phyloP scores from a whole-genome alignment of 768 basidiomycete genomes.

The Mycena crocata region DNA sequence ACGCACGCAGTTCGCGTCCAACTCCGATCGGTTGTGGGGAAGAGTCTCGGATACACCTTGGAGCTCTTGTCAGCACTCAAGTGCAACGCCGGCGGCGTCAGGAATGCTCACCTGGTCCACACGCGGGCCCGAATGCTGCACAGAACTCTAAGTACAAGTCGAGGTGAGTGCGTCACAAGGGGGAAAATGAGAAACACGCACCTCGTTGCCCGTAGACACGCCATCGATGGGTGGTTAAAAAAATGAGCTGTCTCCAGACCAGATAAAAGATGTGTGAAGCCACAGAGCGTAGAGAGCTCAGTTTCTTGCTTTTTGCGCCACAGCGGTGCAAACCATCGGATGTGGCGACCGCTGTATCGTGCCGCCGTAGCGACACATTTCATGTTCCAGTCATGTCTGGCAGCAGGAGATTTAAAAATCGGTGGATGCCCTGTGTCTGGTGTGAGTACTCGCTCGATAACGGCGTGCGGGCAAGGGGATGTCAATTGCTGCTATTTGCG shows the following conservation, averaged over 20 bases:
- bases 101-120: not conserved
- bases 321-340: not conserved
- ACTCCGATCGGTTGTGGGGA: not conserved
- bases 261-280: not conserved
- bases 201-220: slow-evolving; percentile 5
- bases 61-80: slow-evolving; percentile 1
- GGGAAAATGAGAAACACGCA: slow-evolving; percentile 35
- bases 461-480: not conserved
- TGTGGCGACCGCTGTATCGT: slow-evolving; percentile 13
- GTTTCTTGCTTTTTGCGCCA: slow-evolving; percentile 3
- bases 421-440: not conserved
- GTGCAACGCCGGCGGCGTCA: not conserved
- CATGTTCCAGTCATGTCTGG: not conserved
- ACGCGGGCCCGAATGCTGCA: not conserved
- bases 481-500: no score
- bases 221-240: not conserved
- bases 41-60: slow-evolving; percentile 18
- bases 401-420: not conserved
- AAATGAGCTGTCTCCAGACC: not conserved
- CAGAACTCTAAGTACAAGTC: not conserved
- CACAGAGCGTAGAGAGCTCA: not conserved
- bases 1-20: not conserved
- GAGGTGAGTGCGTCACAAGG: not conserved
- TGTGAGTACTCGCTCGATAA: slow-evolving; percentile 12
- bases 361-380: not conserved